Evolutionary conservation across 192 early-diverging fungal species (phyloP).

Genomic region (Linnemannia hyalina): DNA sequence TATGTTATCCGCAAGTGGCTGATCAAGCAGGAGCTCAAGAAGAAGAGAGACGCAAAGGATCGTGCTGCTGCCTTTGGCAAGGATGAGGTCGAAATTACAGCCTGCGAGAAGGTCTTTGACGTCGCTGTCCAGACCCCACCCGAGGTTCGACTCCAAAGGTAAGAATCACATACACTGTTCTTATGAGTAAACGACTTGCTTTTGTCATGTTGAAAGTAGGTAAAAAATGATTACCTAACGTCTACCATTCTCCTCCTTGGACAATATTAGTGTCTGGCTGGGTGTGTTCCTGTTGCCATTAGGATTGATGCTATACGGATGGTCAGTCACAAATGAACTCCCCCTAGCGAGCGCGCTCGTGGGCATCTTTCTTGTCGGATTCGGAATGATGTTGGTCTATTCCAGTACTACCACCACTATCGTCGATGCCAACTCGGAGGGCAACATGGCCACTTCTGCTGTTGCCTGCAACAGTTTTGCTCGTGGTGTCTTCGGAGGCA

Average conservation of each 20-base stretch:
- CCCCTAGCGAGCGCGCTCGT: slow-evolving; percentile 17
- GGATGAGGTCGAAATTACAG: neutral
- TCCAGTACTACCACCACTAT: slow-evolving; percentile 42
- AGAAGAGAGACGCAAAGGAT: slow-evolving; percentile 15
- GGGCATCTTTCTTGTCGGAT: slow-evolving; percentile 37
- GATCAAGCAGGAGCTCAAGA: slow-evolving; percentile 41
- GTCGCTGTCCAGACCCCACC: slow-evolving; percentile 38
- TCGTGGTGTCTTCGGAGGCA: slow-evolving; percentile 31
- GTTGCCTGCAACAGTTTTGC: slow-evolving; percentile 55
- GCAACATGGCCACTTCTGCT: slow-evolving; percentile 40
- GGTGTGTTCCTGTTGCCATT: slow-evolving; percentile 37
- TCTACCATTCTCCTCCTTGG: neutral
- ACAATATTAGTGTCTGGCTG: slow-evolving; percentile 46
- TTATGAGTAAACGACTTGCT: neutral
- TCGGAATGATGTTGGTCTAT: slow-evolving; percentile 51
- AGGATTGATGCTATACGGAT: slow-evolving; percentile 46
- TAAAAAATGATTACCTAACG: neutral
- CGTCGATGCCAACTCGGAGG: slow-evolving; percentile 49
- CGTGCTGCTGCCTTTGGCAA: slow-evolving; percentile 24
- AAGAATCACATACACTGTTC: neutral
- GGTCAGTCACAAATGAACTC: slow-evolving; percentile 31
- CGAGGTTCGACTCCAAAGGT: slow-evolving; percentile 48
- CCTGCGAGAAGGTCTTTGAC: slow-evolving; percentile 17
- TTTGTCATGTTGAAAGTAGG: neutral
- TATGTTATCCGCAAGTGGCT: slow-evolving; percentile 49